Evolutionary conservation across 78 protist genomes (phyloP).

Genomic region (Dictyostelium brefeldianum): DNA sequence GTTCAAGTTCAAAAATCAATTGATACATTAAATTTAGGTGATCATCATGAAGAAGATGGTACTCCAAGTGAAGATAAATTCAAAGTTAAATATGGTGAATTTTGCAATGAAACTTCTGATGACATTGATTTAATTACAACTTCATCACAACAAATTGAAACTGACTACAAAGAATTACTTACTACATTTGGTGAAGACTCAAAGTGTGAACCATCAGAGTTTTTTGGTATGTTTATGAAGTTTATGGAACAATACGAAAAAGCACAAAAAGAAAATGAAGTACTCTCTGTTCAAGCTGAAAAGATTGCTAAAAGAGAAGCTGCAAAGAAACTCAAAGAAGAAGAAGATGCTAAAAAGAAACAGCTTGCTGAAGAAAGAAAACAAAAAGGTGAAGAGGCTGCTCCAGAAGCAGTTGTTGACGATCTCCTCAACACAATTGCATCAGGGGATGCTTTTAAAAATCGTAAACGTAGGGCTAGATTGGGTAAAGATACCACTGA

Average conservation of each 20-base stretch:
- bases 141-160: slow-evolving; percentile 46
- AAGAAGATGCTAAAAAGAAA: slow-evolving; percentile 75
- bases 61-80: neutral
- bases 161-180: slow-evolving; percentile 13
- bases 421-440: slow-evolving; percentile 77
- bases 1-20: slow-evolving; percentile 45
- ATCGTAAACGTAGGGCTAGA: slow-evolving; percentile 12
- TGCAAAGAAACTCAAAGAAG: slow-evolving; percentile 76
- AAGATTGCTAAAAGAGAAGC: slow-evolving; percentile 83
- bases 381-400: slow-evolving; percentile 51
- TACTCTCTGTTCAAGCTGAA: slow-evolving; percentile 48
- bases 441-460: slow-evolving; percentile 79
- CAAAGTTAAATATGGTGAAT: slow-evolving; percentile 45
- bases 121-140: slow-evolving; percentile 48
- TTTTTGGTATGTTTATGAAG: slow-evolving; percentile 61
- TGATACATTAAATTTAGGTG: neutral
- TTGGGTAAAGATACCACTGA: neutral
- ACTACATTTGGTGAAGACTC: slow-evolving; percentile 70
- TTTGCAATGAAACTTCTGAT: slow-evolving; percentile 23
- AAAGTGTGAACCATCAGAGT: slow-evolving; percentile 69
- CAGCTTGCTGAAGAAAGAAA: slow-evolving; percentile 57
- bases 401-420: slow-evolving; percentile 76
- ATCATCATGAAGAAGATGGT: neutral
- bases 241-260: slow-evolving; percentile 65
- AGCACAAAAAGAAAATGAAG: slow-evolving; percentile 66